Base-by-base conservation (phyloP, 768 basidiomycete genomes). In the Suillus tomentosus region DNA sequence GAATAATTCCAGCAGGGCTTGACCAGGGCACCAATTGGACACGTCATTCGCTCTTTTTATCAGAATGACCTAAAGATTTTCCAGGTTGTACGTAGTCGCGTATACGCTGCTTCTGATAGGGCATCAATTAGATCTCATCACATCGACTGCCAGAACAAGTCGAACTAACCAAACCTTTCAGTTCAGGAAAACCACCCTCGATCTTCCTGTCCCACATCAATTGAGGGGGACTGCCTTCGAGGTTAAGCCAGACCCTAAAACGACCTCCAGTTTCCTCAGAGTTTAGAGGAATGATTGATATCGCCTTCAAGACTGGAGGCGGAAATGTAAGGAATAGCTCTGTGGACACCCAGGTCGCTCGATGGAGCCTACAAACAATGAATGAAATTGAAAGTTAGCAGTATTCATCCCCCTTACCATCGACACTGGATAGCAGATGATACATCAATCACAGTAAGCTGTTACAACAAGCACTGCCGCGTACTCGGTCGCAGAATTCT, bases 261-360 rank as follows among this genome's bases (percentile, higher is more conserved):
- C 95, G 83, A 48, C 96, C 96, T 27, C 88, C 90, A 17, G 95
- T 91, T 63, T 96, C 95, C 19, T 92, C 89, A 22, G 85, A 73
- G 70, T 87, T 91, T 61, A 88, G 80, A 22, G 96, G 95, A 22
- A 92, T 74, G 53, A 96, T 78, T 13, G 87, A 84, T 61, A 96
- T 86, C 53, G 83, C 81, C 54, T 80, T 81, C 62, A 97, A 77
- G 1, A 78, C 72, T 0, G 94, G 94, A 34, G 92, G 86, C 13
- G 94, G 91, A 75, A 98, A 98, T 1, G 96, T 97, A 42, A 96
- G 77, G 69, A 95, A 85, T 17, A 98, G 82, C 69, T 97, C 96
- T 0, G 95, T 97, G 66, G 93, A 91, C n/a, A 89, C 84, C 96
- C 96, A 98, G 13, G 87, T 88, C 39, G 96, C 95, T 69, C 95